Base-by-base conservation (phyloP, 495 filamentous ascomycete species). In the Clavariopsis aquatica region DNA sequence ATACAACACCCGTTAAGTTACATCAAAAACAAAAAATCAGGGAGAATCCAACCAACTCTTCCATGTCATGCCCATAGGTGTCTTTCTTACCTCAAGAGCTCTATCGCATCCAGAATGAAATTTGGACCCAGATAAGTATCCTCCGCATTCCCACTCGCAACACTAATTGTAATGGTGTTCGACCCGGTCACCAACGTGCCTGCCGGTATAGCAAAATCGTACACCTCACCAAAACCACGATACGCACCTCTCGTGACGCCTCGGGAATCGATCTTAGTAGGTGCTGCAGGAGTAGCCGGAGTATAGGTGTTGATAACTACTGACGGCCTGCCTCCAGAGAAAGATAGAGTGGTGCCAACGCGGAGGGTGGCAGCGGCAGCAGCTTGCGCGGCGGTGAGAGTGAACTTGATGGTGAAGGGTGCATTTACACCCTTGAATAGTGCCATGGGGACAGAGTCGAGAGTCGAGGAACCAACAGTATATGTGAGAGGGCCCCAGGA, bases 201-300 rank as follows among this genome's bases (percentile, higher is more conserved):
- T 2, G 79, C 66, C 0, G 84, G 80, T 38, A 88, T 79, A 7
- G 68, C 72, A 22, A 85, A 81, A 49, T 81, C 78, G 63, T 88
- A 89, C 0, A 86, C 79, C 60, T 89, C 84, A 0, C 85, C 84
- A 60, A 78, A 73, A 0, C 86, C 86, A 0, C 84, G 75, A 61
- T 88, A 89, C 0, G 85, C 83, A 0, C 86, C 86, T 10, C 86
- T 74, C 15, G 86, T 89, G 0, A 88, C 81, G 17, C 86, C 86
- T 1, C 86, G 79, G 12, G 79, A 83, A 67, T 88, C 81, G 34
- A 89, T 84, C 74, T 87, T 87, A 1, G 76, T 78, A 5, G 86
- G 85, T 0, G 86, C 85, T 0, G 78, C 66, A 0, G 86, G 86
- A 0, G 75, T 76, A 0, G 76, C 24, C 0, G 74, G 78, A 0